Base-by-base conservation (phyloP, 495 filamentous ascomycete genomes). In the Astrocystis sublimbata region DNA sequence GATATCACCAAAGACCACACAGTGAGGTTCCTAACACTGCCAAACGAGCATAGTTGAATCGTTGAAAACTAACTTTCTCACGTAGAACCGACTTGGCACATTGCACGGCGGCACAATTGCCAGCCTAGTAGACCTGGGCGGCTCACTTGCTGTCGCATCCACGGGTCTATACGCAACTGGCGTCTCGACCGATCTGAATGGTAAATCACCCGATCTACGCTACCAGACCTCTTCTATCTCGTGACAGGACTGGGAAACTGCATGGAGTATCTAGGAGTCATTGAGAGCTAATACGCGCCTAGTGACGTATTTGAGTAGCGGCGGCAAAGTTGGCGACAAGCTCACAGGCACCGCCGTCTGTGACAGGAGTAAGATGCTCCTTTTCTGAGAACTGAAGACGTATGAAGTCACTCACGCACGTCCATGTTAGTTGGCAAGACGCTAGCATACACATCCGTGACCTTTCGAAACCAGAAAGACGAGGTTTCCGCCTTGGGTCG, bases 41-140 rank as follows among this genome's bases (percentile, higher is more conserved):
- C 6, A 33, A 41, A 42, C 15, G n/a, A 38, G 43, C 9, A 15
- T 6, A 17, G 5, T 38, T 12, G 46, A 13, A 51, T 61, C 6
- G 52, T 41, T 46, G 26, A 64, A 54, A 15, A 58, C n/a, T n/a
- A n/a, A 23, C 1, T 15, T 2, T 61, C 0, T 4, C n/a, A 31
- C 23, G 43, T 8, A 96, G 92, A 98, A 97, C 69, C 88, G 94
- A 21, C 81, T 98, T 8, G 88, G 86, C 49, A 97, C 92, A 52
- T 81, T 98, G 62, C 94, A 98, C 78, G 94, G 94, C 45, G 94
- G 93, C 38, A 96, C 94, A 17, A 92, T 98, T 68, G 93, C 94
- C 17, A 92, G 89, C 74, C 92, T 98, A 89, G 92, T 96, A 45
- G 94, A 98, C 68, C 83, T 98, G 0, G 94, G 94, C 4, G 94